Conservation (phyloP, 164 flowering plant species). For the Taxillus chinensis region DNA sequence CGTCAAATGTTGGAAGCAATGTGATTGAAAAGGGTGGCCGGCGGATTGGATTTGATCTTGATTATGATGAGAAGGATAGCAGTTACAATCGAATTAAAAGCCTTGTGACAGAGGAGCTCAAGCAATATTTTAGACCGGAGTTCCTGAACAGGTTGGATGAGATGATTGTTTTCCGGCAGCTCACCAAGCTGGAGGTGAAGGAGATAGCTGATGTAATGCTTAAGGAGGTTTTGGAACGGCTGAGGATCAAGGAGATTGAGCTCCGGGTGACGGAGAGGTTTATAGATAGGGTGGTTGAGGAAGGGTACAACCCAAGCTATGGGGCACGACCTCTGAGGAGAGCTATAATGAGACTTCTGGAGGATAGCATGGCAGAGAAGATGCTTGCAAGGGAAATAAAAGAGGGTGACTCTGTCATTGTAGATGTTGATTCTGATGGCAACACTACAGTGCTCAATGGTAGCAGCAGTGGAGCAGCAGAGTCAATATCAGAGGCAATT, state of each 20-base stretch:
- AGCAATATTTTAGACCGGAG: conserved; percentile 26
- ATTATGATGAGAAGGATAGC: conserved; percentile 20
- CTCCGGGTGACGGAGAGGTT: conserved; percentile 27
- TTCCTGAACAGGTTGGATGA: conserved; percentile 41
- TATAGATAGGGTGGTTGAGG: conserved; percentile 26
- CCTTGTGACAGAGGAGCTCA: conserved; percentile 24
- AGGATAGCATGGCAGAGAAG: conserved; percentile 35
- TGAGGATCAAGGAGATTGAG: conserved; percentile 23
- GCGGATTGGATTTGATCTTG: conserved; percentile 10
- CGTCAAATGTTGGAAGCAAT: conserved; percentile 23
- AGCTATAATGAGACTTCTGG: conserved; percentile 33
- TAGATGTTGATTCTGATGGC: conserved; percentile 29
- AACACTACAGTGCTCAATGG: conserved; percentile 9
- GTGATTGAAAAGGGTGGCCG: conserved; percentile 18
- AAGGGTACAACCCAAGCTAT: conserved; percentile 35
- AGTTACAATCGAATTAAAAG: conserved; percentile 20
- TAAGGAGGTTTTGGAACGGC: conserved; percentile 33
- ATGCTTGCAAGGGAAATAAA: conserved; percentile 31
- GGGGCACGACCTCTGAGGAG: conserved; percentile 40
- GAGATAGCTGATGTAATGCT: conserved; percentile 29
- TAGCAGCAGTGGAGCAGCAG: not conserved
- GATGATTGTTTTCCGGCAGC: conserved; percentile 28
- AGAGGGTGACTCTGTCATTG: conserved; percentile 32
- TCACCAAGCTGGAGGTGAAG: conserved; percentile 25
- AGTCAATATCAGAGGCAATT: too few relatives aligned